phyloP scores from a whole-genome alignment of 2,329 filamentous ascomycete species.

The Botrytis cinerea region DNA sequence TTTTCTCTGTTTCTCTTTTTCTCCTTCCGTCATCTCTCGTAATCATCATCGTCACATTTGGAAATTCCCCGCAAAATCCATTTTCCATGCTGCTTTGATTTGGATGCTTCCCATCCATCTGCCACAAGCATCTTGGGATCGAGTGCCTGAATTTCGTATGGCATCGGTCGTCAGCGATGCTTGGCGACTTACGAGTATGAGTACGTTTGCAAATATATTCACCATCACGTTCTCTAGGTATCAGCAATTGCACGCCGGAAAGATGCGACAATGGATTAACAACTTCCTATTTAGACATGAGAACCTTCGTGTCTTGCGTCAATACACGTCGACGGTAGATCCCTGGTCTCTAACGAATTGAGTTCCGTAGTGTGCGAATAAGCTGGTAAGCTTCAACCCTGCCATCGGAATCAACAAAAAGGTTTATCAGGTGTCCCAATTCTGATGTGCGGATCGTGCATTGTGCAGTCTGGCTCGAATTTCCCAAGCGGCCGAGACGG shows the following conservation, averaged over 20 bases:
- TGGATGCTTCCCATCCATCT: not conserved
- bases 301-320: not conserved
- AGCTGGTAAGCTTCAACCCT: not conserved
- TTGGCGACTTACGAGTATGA: slow-evolving; percentile 6
- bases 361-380: not conserved
- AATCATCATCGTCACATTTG: not conserved
- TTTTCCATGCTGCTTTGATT: not conserved
- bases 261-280: not conserved
- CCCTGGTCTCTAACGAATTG: not conserved
- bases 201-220: slow-evolving; percentile 12
- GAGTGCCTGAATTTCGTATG: not conserved
- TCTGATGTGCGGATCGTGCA: not conserved
- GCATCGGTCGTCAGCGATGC: slow-evolving; percentile 7
- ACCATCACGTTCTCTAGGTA: slow-evolving; percentile 3
- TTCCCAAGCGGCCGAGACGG: not conserved
- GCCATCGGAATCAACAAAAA: not conserved
- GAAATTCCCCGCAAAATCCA: slow-evolving; percentile 2
- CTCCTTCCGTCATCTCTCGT: not conserved
- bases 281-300: not conserved
- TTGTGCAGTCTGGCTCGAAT: too few relatives aligned
- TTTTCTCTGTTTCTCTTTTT: not conserved
- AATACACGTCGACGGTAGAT: not conserved
- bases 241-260: not conserved
- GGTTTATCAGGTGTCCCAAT: not conserved
- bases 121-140: not conserved